Conservation (phyloP, 208 protist species). For the Sergeia podlipaevii region DNA sequence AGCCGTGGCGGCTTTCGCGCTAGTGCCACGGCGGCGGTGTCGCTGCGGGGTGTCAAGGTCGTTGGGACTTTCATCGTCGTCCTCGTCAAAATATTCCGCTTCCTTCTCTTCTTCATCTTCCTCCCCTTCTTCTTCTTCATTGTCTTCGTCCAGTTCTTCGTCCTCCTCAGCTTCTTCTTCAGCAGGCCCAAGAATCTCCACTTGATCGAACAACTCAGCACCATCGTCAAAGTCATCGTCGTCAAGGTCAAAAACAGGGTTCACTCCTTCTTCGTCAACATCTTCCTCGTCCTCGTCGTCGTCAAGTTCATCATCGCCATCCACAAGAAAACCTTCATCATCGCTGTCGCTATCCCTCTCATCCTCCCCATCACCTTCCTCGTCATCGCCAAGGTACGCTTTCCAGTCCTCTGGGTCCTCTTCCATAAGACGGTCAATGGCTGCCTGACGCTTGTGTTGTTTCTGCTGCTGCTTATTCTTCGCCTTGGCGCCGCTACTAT, state of each 20-base stretch:
- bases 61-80: conserved; percentile 15
- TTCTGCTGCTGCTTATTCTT: background rate
- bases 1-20: background rate
- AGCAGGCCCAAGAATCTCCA: conserved; percentile 1
- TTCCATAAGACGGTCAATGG: background rate
- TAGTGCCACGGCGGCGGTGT: background rate
- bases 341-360: background rate
- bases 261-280: conserved; percentile 25
- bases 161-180: conserved; percentile 21
- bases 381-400: conserved; percentile 18
- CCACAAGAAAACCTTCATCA: background rate
- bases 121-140: conserved; percentile 28
- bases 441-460: background rate
- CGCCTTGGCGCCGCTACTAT: background rate
- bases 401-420: conserved; percentile 28
- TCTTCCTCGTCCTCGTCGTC: conserved; percentile 18
- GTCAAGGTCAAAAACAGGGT: conserved; percentile 21
- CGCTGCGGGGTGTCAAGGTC: conserved; percentile 7
- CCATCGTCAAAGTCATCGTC: conserved; percentile 11
- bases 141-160: conserved; percentile 14
- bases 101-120: conserved; percentile 17
- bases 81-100: conserved; percentile 12
- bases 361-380: conserved; percentile 5
- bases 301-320: background rate
- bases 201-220: conserved; percentile 1